Percentiles rank a stretch among this genome's conserved stretches.
Evolutionary conservation across 768 basidiomycete genomes (phyloP).

Genomic region (Cyclocybe cylindracea): DNA sequence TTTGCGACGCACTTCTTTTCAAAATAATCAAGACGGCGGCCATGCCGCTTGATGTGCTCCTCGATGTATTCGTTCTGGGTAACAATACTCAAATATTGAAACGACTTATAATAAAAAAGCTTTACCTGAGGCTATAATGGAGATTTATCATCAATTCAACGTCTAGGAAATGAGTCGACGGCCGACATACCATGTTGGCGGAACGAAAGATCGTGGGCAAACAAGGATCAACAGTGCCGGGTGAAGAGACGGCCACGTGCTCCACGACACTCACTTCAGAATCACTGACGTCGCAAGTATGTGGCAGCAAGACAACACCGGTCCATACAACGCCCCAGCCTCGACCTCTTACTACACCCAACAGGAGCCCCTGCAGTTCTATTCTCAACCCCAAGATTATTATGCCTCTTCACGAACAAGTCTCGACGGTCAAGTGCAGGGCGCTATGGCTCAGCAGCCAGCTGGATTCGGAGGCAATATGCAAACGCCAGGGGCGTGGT

Average conservation of each 20-base stretch:
- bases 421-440: constrained; percentile 69
- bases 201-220: constrained; percentile 28
- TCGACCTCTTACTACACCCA: constrained; percentile 63
- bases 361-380: constrained; percentile 76
- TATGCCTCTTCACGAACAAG: constrained; percentile 73
- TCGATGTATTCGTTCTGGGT: constrained; percentile 97
- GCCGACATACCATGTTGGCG: constrained; percentile 40
- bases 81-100: not conserved
- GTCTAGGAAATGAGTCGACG: not conserved
- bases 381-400: constrained; percentile 58
- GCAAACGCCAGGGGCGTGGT: constrained; percentile 78
- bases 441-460: constrained; percentile 46
- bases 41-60: constrained; percentile 97
- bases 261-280: constrained; percentile 6
- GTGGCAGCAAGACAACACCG: constrained; percentile 72
- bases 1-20: constrained; percentile 78
- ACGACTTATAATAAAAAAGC: not conserved
- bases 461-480: constrained; percentile 72
- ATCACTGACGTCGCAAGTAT: constrained; percentile 34
- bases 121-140: constrained; percentile 65
- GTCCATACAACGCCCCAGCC: constrained; percentile 48
- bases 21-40: constrained; percentile 92
- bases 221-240: constrained; percentile 26
- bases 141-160: constrained; percentile 14
- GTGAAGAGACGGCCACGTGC: constrained; percentile 32